Evolutionary conservation across 768 basidiomycete genomes (phyloP).

Genomic region (Trametes villosa): DNA sequence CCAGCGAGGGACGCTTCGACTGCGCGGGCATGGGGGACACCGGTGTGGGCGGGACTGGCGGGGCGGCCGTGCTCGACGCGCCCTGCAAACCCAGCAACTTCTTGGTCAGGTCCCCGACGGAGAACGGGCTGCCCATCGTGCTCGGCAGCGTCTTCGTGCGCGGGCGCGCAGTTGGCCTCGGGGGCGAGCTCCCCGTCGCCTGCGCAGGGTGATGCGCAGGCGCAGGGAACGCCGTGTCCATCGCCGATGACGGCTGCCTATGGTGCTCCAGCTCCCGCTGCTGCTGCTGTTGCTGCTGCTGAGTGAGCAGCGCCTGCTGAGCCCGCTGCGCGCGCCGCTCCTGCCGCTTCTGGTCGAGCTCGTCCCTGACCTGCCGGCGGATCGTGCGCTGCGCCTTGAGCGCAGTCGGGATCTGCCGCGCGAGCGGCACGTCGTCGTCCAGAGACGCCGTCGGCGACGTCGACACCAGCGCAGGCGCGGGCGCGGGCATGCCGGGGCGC

Average conservation of each 20-base stretch:
- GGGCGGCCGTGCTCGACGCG: constrained; percentile 3
- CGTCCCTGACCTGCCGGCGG: constrained; percentile 69
- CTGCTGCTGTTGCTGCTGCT: constrained; percentile 15
- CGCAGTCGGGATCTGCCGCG: constrained; percentile 81
- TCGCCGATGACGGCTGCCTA: constrained; percentile 36
- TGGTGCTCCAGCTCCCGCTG: too few relatives aligned
- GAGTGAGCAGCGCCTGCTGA: constrained; percentile 16
- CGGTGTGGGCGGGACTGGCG: constrained; percentile 16
- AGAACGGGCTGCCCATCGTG: constrained; percentile 44
- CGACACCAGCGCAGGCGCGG: constrained; percentile 27
- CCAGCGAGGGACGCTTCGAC: constrained; percentile 22
- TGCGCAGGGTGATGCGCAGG: background rate
- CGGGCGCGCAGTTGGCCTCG: constrained; percentile 37
- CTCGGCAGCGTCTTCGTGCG: constrained; percentile 51
- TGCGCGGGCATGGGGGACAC: constrained; percentile 11
- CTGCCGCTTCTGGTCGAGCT: constrained; percentile 60
- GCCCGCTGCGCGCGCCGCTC: constrained; percentile 25
- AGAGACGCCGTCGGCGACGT: constrained; percentile 28
- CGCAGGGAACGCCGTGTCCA: constrained; percentile 22
- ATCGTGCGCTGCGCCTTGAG: constrained; percentile 83
- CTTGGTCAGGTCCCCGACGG: constrained; percentile 60
- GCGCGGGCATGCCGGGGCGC: constrained; percentile 20
- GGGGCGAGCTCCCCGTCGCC: constrained; percentile 11
- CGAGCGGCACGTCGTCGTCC: constrained; percentile 84
- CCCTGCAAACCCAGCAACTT: constrained; percentile 59